A percentile compares a stretch with the other conserved stretches of the same genome.
Evolutionary conservation across 2,329 filamentous ascomycete genomes (phyloP).

Genomic region (Colletotrichum neosansevieriae): DNA sequence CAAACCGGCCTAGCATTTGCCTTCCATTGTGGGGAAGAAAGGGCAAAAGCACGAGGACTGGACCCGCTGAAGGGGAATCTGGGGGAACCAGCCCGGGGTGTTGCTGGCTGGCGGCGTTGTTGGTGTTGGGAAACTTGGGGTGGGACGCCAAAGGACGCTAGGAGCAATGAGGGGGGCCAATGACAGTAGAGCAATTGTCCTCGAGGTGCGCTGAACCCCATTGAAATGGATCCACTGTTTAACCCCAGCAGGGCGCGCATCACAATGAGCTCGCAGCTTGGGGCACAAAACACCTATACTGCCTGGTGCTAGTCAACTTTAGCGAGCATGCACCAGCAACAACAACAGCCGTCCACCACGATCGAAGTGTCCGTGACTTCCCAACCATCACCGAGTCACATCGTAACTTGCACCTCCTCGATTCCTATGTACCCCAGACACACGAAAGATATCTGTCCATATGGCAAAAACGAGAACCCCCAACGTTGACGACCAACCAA

Average conservation of each 20-base stretch:
- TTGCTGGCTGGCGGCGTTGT: background rate
- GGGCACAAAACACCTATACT: background rate
- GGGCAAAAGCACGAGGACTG: background rate
- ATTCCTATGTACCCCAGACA: background rate
- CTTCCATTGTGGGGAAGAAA: slow-evolving; percentile 5
- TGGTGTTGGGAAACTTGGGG: slow-evolving; percentile 35
- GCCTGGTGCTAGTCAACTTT: slow-evolving; percentile 2
- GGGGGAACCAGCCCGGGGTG: slow-evolving; percentile 32
- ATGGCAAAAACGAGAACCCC: slow-evolving; percentile 9
- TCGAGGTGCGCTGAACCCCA: slow-evolving; percentile 3
- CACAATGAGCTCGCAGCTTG: background rate
- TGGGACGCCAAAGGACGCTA: slow-evolving; percentile 26
- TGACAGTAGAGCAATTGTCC: slow-evolving; percentile 23
- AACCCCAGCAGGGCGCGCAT: background rate
- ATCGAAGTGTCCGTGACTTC: slow-evolving; percentile 9
- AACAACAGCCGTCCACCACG: slow-evolving; percentile 10
- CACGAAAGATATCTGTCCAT: background rate
- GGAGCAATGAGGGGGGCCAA: slow-evolving; percentile 29
- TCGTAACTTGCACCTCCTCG: slow-evolving; percentile 4
- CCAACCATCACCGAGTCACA: background rate
- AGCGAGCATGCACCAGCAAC: background rate
- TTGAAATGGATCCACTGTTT: slow-evolving; percentile 3
- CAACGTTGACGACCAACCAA: slow-evolving; percentile 18
- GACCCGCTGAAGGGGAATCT: slow-evolving; percentile 30
- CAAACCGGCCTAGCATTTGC: slow-evolving; percentile 17